A percentile compares a stretch with the other conserved stretches of the same genome.
phyloP scores from a whole-genome alignment of 106 monocot genomes.

The Allium fistulosum region DNA sequence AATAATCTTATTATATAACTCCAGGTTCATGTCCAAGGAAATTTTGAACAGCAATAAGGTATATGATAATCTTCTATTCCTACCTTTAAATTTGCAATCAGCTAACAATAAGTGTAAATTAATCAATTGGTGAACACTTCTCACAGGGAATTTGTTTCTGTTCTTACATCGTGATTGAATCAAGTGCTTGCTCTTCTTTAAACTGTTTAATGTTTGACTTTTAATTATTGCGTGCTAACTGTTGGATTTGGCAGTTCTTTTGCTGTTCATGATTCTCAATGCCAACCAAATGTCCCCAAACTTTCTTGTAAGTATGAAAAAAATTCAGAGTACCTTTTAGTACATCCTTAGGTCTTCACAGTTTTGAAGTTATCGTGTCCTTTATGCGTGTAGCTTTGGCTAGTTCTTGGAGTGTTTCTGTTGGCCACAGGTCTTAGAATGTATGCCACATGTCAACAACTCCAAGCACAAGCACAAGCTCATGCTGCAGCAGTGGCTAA shows the following conservation, averaged over 20 bases:
- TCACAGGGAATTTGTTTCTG: too few species aligned
- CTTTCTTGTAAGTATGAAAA: conserved; percentile 52
- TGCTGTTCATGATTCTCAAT: conserved; percentile 53
- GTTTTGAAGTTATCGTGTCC: background rate
- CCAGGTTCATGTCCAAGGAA: too few species aligned
- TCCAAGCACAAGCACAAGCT: conserved; percentile 86
- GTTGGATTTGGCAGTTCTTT: conserved; percentile 24
- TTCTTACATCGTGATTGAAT: too few species aligned
- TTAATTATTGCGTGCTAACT: too few species aligned
- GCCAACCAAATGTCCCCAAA: conserved; percentile 91
- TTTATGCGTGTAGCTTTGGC: conserved; percentile 36
- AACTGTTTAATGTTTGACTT: too few species aligned
- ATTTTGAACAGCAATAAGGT: too few species aligned
- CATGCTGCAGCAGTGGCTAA: conserved; percentile 29
- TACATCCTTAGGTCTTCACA: background rate
- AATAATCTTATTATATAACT: too few species aligned
- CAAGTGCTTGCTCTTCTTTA: too few species aligned
- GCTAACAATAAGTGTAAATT: too few species aligned
- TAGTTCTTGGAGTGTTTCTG: conserved; percentile 46
- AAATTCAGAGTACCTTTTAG: background rate
- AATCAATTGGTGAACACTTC: too few species aligned
- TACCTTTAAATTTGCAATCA: too few species aligned
- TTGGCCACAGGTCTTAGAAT: conserved; percentile 48
- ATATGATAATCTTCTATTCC: too few species aligned
- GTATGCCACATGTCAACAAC: conserved; percentile 84